Base-by-base conservation (phyloP, 2,329 filamentous ascomycete species). In the Clonostachys solani region DNA sequence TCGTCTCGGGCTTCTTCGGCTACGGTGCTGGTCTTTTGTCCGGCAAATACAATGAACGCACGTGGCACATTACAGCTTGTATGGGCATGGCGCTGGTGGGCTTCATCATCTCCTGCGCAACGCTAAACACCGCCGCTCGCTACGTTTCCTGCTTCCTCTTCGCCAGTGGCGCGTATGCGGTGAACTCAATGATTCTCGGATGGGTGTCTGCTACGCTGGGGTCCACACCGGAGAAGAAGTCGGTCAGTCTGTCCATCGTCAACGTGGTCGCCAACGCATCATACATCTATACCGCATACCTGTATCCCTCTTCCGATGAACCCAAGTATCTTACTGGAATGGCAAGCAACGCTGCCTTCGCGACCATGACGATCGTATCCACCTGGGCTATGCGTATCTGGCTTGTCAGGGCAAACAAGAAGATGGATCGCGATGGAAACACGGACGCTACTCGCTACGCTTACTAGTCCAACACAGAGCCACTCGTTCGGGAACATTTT, bases 11-110 rank as follows among this genome's bases (percentile, higher is more conserved):
- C 58, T 12, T 55, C 56, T 5, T 54, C 62, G 45, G 44, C 49
- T 5, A 49, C 52, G 1, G 56, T 54, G 0, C 57, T 50, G 52
- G 33, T 17, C 12, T 45, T 3, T 57, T 52, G 0, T 73, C 71
- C 2, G 73, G 71, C 6, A 60, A 59, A 9, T 62, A 67, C 54
- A 68, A 72, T 48, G 69, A 73, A 51, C 59, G 68, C 18, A 71
- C 68, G 3, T 72, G 66, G 62, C 83, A 85, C 55, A 75, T 86
- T 46, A 69, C 72, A 0, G 62, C 56, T 4, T 70, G 72, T 5
- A 62, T 76, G 29, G 50, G 61, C 3, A 50, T 67, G n/a, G 70
- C 71, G 1, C 57, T 76, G 1, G 57, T 65, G 1, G 73, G 73
- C 2, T 75, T 75, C 38, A 54, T 71, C 2, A 51, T 68, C 6